Conservation (phyloP, 2,329 filamentous ascomycete genomes). For the Hysterium pulicare region DNA sequence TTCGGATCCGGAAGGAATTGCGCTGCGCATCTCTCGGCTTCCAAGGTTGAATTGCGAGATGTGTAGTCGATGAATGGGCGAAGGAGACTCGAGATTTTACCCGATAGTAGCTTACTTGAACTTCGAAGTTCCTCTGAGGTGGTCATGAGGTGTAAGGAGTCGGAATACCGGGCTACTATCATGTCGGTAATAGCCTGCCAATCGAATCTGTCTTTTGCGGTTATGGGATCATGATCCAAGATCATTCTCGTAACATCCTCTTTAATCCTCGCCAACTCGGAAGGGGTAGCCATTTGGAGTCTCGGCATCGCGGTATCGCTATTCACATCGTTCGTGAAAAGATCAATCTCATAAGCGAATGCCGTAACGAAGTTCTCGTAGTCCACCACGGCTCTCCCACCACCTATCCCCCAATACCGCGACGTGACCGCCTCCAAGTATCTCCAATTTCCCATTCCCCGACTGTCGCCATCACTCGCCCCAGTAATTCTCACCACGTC, state of each 20-base stretch:
- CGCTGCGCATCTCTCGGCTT: constrained; percentile 47
- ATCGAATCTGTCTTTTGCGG: constrained; percentile 37
- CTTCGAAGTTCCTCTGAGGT: constrained; percentile 13
- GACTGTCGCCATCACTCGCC: constrained; percentile 12
- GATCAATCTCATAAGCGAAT: constrained; percentile 41
- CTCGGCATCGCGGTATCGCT: constrained; percentile 35
- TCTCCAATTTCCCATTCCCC: constrained; percentile 15
- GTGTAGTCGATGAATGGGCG: constrained; percentile 40
- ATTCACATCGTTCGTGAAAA: constrained; percentile 38
- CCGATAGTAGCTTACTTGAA: constrained; percentile 18
- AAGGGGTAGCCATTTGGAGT: constrained; percentile 31
- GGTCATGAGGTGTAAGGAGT: constrained; percentile 46
- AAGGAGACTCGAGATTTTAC: constrained; percentile 26
- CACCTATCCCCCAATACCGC: constrained; percentile 46
- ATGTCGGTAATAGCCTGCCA: constrained; percentile 69
- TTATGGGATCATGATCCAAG: constrained; percentile 11
- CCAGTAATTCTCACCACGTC: constrained; percentile 17
- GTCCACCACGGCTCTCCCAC: constrained; percentile 43
- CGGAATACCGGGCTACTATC: constrained; percentile 60
- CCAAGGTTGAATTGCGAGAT: constrained; percentile 34
- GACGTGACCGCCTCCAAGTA: constrained; percentile 42
- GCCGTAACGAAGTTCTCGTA: constrained; percentile 50
- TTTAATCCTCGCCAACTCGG: constrained; percentile 37
- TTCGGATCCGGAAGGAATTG: constrained; percentile 37
- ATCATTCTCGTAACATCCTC: constrained; percentile 47